A percentile compares a stretch with the other conserved stretches of the same genome.
Evolutionary conservation across 73 alveolate species (phyloP).

Genomic region (Symbiodinium pilosum): DNA sequence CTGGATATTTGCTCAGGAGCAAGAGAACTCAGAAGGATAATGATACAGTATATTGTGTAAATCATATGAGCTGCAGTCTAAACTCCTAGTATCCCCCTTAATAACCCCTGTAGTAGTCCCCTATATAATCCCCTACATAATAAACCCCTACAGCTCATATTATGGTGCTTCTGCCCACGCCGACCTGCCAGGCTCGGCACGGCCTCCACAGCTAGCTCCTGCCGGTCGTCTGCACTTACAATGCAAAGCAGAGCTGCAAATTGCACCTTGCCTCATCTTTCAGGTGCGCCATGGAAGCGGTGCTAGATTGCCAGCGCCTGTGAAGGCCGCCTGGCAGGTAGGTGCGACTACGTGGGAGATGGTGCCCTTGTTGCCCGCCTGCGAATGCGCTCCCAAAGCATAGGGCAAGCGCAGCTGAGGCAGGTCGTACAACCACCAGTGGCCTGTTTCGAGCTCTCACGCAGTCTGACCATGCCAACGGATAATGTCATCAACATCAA

Average conservation of each 20-base stretch:
- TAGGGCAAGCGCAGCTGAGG: not conserved
- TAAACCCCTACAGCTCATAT: too few species aligned
- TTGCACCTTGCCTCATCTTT: not conserved
- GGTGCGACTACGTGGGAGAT: not conserved
- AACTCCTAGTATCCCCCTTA: too few species aligned
- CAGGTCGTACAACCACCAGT: not conserved
- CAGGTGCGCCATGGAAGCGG: not conserved
- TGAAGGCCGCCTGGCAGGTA: not conserved
- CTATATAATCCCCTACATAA: too few species aligned
- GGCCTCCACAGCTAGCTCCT: not conserved
- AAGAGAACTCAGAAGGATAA: too few species aligned
- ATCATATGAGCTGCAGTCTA: too few species aligned
- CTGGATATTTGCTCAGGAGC: too few species aligned
- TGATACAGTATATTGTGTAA: too few species aligned
- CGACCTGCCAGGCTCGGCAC: not conserved
- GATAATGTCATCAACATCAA: too few species aligned
- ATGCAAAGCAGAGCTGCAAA: not conserved
- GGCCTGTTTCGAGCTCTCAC: too few species aligned
- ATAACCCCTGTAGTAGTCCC: too few species aligned
- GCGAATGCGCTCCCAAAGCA: not conserved
- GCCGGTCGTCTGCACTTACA: not conserved
- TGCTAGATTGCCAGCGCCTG: not conserved
- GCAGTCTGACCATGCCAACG: too few species aligned
- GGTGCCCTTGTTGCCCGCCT: not conserved
- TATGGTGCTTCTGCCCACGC: too few species aligned